Evolutionary conservation across 257 asterid species (phyloP), one percentile per base, ranked within the genome.

Genomic region (Petrea volubilis): DNA sequence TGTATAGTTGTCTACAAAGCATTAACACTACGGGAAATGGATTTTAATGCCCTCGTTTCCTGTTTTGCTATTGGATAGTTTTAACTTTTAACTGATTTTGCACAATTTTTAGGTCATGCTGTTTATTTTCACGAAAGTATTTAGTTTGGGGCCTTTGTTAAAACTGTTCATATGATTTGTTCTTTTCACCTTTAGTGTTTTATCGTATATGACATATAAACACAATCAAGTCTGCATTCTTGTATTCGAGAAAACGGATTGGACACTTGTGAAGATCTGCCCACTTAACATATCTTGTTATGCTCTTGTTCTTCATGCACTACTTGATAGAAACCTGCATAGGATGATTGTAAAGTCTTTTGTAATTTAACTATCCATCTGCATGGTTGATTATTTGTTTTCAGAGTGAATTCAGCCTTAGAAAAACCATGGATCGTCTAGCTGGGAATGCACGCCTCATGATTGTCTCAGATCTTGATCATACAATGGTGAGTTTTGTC

Each of bases 401-500:
- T 66, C 85, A 89, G 97, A 73, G 82, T 67, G 83, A 65, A 67
- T 64, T 72, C 63, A 68, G 68, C 50, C 71, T 53, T 25, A 70
- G 58, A 27, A 68, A 64, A 63, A 66, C 74, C 68, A 92, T 95
- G 97, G 89, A 90, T 74, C 94, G 94, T 31, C 88, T 92, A 9
- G 28, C 90, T 43, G 82, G 78, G 67, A 75, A 86, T 76, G 94
- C 99, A 18, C 86, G 78, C 67, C 96, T 95, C 75, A 90, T 95
- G 98, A 87, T 95, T 56, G 98, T 95, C 67, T 95, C 99, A 1
- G 98, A 95, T 90, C 97, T 95, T 76, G 99, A 95, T 77, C 88
- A 87, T 61, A 95, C 99, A 24, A 95, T 95, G 99, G 99, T 95
- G 72, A 69, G 88, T 60, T 69, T 38, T 5, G 6, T 51, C 29